Evolutionary conservation across 192 early-diverging fungal species (phyloP).

Genomic region (Pecoramyces ruminantium): DNA sequence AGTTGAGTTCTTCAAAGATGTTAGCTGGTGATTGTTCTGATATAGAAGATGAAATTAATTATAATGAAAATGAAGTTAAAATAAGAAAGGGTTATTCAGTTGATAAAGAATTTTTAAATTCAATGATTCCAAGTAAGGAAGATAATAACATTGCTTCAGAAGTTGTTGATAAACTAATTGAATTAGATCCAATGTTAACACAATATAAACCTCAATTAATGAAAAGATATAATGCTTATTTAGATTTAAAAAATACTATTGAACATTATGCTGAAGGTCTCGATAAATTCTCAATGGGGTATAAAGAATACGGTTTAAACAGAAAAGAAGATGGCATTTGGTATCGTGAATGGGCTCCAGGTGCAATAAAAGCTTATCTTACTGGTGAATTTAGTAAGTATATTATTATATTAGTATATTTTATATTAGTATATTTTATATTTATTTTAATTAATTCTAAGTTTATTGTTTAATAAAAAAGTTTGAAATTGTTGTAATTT

Average conservation of each 20-base stretch:
- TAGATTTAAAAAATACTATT: background rate
- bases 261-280: constrained; percentile 34
- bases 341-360: constrained; percentile 93
- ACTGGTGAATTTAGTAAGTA: constrained; percentile 77
- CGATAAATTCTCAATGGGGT: constrained; percentile 66
- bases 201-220: background rate
- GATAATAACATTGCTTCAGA: background rate
- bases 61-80: background rate
- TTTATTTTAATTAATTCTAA: no score
- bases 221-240: background rate
- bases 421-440: no score
- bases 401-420: no score
- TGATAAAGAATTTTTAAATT: background rate
- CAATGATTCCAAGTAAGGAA: background rate
- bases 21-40: background rate
- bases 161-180: background rate
- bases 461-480: no score
- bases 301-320: constrained; percentile 69
- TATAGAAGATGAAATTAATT: background rate
- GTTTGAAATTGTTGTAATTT: no score
- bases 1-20: background rate
- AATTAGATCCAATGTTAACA: background rate
- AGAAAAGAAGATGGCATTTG: constrained; percentile 32
- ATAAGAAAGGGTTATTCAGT: background rate
- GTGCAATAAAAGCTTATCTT: constrained; percentile 53